These are phyloP conservation scores for Gamsiella multidivaricata DNA, from an alignment of 192 early-diverging fungal genomes.

Conservation along the genomic window DNA sequence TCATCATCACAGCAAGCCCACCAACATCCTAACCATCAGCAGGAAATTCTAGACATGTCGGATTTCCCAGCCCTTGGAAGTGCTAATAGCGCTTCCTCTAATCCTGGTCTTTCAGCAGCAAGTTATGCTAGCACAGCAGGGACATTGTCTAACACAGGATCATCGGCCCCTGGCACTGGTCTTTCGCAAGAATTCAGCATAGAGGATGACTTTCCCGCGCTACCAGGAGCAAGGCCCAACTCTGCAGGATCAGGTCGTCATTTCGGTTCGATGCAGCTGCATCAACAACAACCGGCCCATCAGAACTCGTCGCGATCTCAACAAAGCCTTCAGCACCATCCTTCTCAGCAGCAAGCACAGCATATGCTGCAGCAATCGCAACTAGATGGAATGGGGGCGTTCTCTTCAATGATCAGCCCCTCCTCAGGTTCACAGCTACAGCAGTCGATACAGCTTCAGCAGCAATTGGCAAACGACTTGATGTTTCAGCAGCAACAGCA, in stretches of 20 bases:
- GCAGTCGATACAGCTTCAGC: constrained; percentile 47
- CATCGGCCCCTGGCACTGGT: constrained; percentile 29
- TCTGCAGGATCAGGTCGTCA: constrained; percentile 48
- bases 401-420: constrained; percentile 29
- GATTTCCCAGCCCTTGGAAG: constrained; percentile 61
- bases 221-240: constrained; percentile 55
- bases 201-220: constrained; percentile 59
- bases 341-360: constrained; percentile 43
- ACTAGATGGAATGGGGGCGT: constrained; percentile 30
- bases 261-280: constrained; percentile 44
- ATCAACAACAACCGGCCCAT: constrained; percentile 44
- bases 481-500: constrained; percentile 51
- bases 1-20: constrained; percentile 38
- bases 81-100: constrained; percentile 50
- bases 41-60: constrained; percentile 56
- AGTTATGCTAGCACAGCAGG: constrained; percentile 58
- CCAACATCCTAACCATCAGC: constrained; percentile 25
- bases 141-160: constrained; percentile 34
- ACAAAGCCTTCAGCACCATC: constrained; percentile 37
- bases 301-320: constrained; percentile 27
- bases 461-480: constrained; percentile 47
- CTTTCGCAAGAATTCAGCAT: constrained; percentile 55
- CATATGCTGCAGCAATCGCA: constrained; percentile 33
- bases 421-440: constrained; percentile 49
- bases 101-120: constrained; percentile 49